phyloP scores from a whole-genome alignment of 1,284 basidiomycete genomes.

The Pholiota adiposa region DNA sequence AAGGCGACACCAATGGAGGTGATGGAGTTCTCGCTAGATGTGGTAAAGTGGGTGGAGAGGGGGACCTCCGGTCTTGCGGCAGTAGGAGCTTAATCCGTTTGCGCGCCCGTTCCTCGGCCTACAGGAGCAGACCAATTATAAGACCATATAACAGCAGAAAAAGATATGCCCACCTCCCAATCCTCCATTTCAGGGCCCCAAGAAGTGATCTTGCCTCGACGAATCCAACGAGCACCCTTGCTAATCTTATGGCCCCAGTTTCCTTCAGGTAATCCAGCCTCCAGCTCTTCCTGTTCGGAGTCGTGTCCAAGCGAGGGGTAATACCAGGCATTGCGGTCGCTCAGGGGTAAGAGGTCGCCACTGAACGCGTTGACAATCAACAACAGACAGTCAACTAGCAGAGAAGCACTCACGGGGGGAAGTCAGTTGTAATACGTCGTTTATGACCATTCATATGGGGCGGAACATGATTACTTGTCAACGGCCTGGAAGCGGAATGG shows the following conservation, averaged over 20 bases:
- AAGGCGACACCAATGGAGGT: constrained; percentile 67
- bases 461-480: constrained; percentile 25
- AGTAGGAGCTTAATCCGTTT: constrained; percentile 74
- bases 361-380: constrained; percentile 23
- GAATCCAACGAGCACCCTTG: constrained; percentile 73
- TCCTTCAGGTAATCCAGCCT: constrained; percentile 52
- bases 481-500: constrained; percentile 25
- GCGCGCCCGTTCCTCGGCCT: constrained; percentile 81
- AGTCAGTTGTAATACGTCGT: constrained; percentile 28
- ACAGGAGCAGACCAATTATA: constrained; percentile 13
- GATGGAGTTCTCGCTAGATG: constrained; percentile 60
- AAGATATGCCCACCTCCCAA: constrained; percentile 66
- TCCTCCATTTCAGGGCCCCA: constrained; percentile 83
- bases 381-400: constrained; percentile 19
- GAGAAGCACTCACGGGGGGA: constrained; percentile 32
- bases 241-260: constrained; percentile 81
- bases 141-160: constrained; percentile 13
- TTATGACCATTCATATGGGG: constrained; percentile 30
- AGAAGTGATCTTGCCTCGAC: constrained; percentile 73
- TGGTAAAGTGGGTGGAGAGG: constrained; percentile 60
- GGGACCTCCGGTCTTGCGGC: constrained; percentile 57
- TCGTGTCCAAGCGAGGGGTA: constrained; percentile 72
- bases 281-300: constrained; percentile 61
- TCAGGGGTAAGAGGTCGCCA: constrained; percentile 54
- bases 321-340: constrained; percentile 78